Base-by-base conservation (phyloP, 78 protist genomes). In the Dictyostelium citrinum region DNA sequence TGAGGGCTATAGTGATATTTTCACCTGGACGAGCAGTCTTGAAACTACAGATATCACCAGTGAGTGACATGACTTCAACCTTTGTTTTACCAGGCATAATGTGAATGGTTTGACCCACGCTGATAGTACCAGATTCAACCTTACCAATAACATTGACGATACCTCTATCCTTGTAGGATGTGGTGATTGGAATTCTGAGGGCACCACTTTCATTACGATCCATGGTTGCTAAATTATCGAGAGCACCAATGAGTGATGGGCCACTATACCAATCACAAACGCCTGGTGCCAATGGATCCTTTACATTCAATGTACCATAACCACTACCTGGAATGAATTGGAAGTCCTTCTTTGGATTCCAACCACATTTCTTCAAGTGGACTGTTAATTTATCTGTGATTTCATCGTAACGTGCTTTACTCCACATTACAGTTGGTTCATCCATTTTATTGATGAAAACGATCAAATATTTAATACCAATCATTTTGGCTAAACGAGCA, bases 381-480 rank as follows among this genome's bases (percentile, higher is more conserved):
- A 92, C 96, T 4, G 78, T 85, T 12, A 96, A 27, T 80, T 98
- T 93, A 8, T 70, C 90, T 16, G 75, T 46, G 95, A 96, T 97
- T 27, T 90, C 94, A 41, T 91, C 95, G 81, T 92, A 98, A 29
- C 99, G 75, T 70, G 97, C 99, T 78, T 96, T 24, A 0, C 80
- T 17, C 99, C 99, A 98, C 35, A 64, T 46, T 33, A 98, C 98
- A 33, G 98, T 90, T 33, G 96, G 85, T 74, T 98, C 99, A 91
- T 99, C 99, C 99, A 99, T 99, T 97, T 99, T 98, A 97, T 99
- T 99, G 93, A 99, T 90, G 60, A 91, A 97, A 14, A 98, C 96
- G 27, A 98, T 33, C 27, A 98, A 72, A 22, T 90, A 81, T 75
- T 95, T 90, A 75, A 99, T 95, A 39, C 99, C 99, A 64, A 95